These are phyloP conservation scores for Royoungia palumana DNA, from an alignment of 768 basidiomycete genomes.

Conservation along the genomic window DNA sequence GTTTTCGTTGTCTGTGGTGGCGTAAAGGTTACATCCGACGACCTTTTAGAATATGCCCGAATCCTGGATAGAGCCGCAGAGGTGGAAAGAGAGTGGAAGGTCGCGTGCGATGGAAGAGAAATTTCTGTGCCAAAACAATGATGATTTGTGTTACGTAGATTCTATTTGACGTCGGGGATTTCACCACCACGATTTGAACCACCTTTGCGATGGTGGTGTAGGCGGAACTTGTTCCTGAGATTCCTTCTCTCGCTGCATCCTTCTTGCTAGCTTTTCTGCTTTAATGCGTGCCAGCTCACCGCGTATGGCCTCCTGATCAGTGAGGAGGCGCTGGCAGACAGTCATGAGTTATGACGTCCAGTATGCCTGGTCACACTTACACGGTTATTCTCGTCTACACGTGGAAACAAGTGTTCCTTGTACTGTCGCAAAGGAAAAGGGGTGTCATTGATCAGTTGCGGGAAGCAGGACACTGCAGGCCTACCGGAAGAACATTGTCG, in stretches of 20 bases:
- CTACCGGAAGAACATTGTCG: conserved; percentile 70
- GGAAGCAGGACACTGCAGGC: conserved; percentile 16
- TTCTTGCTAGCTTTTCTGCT: conserved; percentile 50
- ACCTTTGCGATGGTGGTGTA: conserved; percentile 22
- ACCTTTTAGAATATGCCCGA: conserved; percentile 46
- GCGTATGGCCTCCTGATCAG: conserved; percentile 60
- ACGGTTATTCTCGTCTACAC: conserved; percentile 51
- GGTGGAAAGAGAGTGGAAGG: conserved; percentile 26
- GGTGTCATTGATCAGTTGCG: neutral
- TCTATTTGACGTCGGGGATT: neutral
- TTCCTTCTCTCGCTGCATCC: conserved; percentile 43
- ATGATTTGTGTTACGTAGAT: conserved; percentile 17
- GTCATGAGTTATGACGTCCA: conserved; percentile 7
- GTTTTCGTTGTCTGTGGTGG: conserved; percentile 38
- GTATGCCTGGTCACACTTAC: conserved; percentile 31
- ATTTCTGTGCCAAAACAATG: conserved; percentile 18
- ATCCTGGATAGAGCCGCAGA: conserved; percentile 36
- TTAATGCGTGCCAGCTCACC: conserved; percentile 73
- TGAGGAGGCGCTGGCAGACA: conserved; percentile 52
- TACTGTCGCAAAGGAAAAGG: conserved; percentile 46
- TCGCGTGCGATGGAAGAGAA: conserved; percentile 30
- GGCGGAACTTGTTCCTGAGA: conserved; percentile 18
- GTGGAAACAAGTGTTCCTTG: conserved; percentile 67
- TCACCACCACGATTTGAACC: conserved; percentile 28
- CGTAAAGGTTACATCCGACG: conserved; percentile 59